Evolutionary conservation across 345 rosid genomes (phyloP).

Genomic region (Camelina neglecta): DNA sequence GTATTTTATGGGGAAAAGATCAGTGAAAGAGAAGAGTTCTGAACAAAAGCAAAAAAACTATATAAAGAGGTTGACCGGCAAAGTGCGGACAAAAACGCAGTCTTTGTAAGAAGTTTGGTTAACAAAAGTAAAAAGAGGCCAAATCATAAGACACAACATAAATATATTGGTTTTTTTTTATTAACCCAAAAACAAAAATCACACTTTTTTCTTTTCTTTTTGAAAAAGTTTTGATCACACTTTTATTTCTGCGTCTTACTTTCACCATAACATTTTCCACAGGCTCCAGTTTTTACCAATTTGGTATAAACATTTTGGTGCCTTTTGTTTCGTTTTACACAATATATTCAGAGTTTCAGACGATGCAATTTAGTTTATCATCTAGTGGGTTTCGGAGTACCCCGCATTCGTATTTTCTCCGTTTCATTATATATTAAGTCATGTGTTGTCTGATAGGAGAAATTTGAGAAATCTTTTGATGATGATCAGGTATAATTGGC

Average conservation of each 20-base stretch:
- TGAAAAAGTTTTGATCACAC: background rate
- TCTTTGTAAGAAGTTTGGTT: slow-evolving; percentile 39
- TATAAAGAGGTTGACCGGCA: slow-evolving; percentile 38
- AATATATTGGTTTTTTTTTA: background rate
- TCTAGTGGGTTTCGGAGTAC: background rate
- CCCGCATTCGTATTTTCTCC: background rate
- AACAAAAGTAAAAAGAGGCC: slow-evolving; percentile 34
- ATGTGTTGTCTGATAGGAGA: background rate
- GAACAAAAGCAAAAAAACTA: slow-evolving; percentile 1
- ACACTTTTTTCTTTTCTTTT: too few relatives aligned
- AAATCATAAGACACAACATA: slow-evolving; percentile 29
- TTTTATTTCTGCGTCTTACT: slow-evolving; percentile 20
- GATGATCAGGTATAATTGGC: background rate
- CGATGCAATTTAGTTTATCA: background rate
- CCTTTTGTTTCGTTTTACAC: slow-evolving; percentile 5
- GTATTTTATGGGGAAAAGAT: background rate
- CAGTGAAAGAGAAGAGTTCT: slow-evolving; percentile 1
- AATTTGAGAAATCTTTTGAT: background rate
- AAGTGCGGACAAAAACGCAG: slow-evolving; percentile 39
- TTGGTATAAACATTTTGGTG: slow-evolving; percentile 16
- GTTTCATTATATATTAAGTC: background rate
- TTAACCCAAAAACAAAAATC: too few relatives aligned
- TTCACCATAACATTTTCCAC: background rate
- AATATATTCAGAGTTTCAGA: background rate
- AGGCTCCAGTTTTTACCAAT: slow-evolving; percentile 30